Evolutionary conservation across 768 basidiomycete genomes (phyloP).

Genomic region (Russula ochroleuca): DNA sequence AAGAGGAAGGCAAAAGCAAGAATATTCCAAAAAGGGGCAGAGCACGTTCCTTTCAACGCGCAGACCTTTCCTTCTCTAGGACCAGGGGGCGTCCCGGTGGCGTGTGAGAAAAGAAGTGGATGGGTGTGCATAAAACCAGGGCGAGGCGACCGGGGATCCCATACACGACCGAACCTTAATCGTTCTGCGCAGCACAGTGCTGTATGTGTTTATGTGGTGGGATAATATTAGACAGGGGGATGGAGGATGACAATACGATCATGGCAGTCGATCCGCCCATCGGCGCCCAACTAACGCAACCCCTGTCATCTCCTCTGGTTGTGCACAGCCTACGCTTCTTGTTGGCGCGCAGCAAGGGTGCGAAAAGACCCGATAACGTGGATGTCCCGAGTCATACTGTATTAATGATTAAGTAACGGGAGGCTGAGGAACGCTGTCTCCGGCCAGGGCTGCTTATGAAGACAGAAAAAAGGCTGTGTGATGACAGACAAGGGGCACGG

Average conservation of each 20-base stretch:
- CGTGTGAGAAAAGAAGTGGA: conserved; percentile 1
- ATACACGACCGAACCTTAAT: conserved; percentile 15
- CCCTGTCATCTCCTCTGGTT: conserved; percentile 16
- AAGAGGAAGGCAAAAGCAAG: not conserved
- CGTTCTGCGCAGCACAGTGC: not conserved
- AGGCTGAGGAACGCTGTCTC: not conserved
- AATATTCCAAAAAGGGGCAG: not conserved
- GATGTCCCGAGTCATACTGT: not conserved
- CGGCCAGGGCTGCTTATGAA: not conserved
- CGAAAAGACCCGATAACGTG: conserved; percentile 3
- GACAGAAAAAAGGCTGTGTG: not conserved
- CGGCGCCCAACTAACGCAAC: conserved; percentile 24
- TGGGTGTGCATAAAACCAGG: not conserved
- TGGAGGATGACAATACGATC: not conserved
- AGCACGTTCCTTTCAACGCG: not conserved
- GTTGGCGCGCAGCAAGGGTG: not conserved
- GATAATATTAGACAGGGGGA: not conserved
- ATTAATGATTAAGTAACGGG: conserved; percentile 3
- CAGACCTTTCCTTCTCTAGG: not conserved
- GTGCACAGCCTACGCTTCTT: not conserved
- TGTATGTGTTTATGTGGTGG: not conserved
- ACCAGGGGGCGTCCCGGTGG: not conserved
- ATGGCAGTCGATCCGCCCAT: conserved; percentile 27
- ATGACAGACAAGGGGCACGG: not conserved
- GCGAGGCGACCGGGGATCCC: conserved; percentile 4